Evolutionary conservation across 805 yeast genomes (phyloP).

Genomic region (Cyberlindnera euphorbiae): DNA sequence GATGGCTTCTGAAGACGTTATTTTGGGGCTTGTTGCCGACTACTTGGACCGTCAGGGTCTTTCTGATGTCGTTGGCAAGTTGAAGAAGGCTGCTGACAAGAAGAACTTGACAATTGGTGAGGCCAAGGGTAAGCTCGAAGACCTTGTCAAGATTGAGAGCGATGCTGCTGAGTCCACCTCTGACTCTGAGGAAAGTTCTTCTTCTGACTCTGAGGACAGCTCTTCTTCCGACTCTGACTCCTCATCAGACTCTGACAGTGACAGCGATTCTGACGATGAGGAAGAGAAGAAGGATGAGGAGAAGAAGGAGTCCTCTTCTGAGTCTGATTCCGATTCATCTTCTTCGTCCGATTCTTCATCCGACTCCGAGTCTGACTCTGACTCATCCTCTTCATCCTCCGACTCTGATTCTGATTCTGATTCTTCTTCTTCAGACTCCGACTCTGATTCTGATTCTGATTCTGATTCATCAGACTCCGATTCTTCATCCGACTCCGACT

Average conservation of each 20-base stretch:
- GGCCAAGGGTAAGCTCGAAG: constrained; percentile 15
- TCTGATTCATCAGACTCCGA: constrained; percentile 1
- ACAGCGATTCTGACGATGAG: constrained; percentile 3
- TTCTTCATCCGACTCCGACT: constrained; percentile 15
- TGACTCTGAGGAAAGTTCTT: constrained; percentile 11
- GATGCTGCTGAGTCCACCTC: constrained; percentile 8
- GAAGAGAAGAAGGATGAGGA: constrained; percentile 6
- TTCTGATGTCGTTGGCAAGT: constrained; percentile 12
- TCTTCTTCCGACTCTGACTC: no score
- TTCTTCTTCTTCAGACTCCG: constrained; percentile 14
- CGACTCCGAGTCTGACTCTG: constrained; percentile 13
- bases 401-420: constrained; percentile 21
- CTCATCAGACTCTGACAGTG: constrained; percentile 10
- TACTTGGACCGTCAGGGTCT: constrained; percentile 22
- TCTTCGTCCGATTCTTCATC: not conserved
- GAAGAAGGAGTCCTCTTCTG: constrained; percentile 1
- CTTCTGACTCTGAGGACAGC: constrained; percentile 9
- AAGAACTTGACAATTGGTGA: constrained; percentile 13
- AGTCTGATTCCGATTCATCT: constrained; percentile 5
- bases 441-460: constrained; percentile 16
- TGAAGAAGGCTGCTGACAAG: constrained; percentile 19
- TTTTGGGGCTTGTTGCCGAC: constrained; percentile 20
- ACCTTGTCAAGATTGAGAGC: constrained; percentile 7
- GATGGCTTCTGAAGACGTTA: constrained; percentile 22
- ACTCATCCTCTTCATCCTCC: constrained; percentile 17